Evolutionary conservation across 2,329 filamentous ascomycete genomes (phyloP), one percentile per base, ranked within the genome.

Genomic region (Monosporascus cannonballus): DNA sequence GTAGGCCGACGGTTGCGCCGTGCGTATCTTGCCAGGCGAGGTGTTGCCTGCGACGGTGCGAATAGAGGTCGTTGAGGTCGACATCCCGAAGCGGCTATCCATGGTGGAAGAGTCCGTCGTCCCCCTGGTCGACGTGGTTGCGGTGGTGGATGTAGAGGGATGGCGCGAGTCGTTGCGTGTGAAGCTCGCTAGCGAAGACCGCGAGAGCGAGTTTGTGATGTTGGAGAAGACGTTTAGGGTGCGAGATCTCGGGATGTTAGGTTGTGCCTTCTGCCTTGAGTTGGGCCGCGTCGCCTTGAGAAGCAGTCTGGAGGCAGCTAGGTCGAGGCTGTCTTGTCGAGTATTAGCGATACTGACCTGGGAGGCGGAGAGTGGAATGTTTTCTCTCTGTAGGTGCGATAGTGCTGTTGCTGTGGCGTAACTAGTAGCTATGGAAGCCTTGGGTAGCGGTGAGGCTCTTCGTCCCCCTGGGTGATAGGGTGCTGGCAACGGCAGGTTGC

Each of bases 1-100:
- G 65, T 84, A 86, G 3, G 72, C 66, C 2, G 75, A 73, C 6
- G 74, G 67, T 59, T 79, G 75, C 2, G 76, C 72, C 0, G 63
- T 68, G 49, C 64, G 63, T 15, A 83, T 65, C 24, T 68, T 34
- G 9, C 3, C 30, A 4, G 30, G 30, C 11, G 11, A 14, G 30
- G 24, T 47, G 25, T 45, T 44, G 15, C 14, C 18, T 15, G 30
- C 18, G 9, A 37, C 18, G 17, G 17, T n/a, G 14, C 11, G 30
- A 15, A 36, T 24, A 4, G 48, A 45, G 24, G 42, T 8, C 15
- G 24, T 46, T 3, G 22, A 27, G 24, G 4, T 46, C 39, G 39
- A 24, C 7, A 14, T 20, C 14, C 42, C 14, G 42, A 14, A 46
- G 22, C 42, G 42, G 42, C 17, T 15, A 2, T 41, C n/a, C 27